These are phyloP conservation scores for Prunus davidiana DNA, from an alignment of 306 rosid species.

Conservation along the genomic window DNA sequence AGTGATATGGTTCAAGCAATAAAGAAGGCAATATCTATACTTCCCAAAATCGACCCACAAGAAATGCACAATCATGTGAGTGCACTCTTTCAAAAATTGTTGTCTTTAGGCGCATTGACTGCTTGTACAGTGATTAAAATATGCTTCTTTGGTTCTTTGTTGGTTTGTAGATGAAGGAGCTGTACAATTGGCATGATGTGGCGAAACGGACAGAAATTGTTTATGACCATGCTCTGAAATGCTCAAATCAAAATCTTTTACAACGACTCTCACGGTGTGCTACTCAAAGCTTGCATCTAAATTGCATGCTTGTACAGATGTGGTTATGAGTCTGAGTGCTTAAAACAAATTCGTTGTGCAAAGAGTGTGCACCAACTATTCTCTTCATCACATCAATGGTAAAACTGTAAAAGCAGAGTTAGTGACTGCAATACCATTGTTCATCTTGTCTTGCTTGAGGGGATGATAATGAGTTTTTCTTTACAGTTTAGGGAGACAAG, in stretches of 20 bases:
- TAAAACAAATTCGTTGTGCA: neutral
- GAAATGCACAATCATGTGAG: conserved; percentile 84
- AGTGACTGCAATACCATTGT: neutral
- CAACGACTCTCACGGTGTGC: conserved; percentile 69
- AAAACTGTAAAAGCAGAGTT: neutral
- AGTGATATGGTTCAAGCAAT: conserved; percentile 80
- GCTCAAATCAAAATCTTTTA: conserved; percentile 62
- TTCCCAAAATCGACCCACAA: conserved; percentile 79
- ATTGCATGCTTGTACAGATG: conserved; percentile 1
- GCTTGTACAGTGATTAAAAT: conserved; percentile 18
- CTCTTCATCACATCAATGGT: neutral
- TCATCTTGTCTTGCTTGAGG: neutral
- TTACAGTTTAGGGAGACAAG: neutral
- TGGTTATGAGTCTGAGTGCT: neutral
- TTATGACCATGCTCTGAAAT: conserved; percentile 71
- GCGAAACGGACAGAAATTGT: conserved; percentile 86
- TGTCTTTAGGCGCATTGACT: conserved; percentile 12
- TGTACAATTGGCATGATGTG: conserved; percentile 92
- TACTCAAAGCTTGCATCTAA: conserved; percentile 14
- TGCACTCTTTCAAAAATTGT: conserved; percentile 12
- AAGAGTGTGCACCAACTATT: neutral
- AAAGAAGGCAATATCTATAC: conserved; percentile 59
- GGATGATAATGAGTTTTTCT: neutral
- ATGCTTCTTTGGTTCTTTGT: conserved; percentile 2
- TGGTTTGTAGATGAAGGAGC: conserved; percentile 55